Evolutionary conservation across 331 rosid species (phyloP).

Genomic region (Rosa hybrid): DNA sequence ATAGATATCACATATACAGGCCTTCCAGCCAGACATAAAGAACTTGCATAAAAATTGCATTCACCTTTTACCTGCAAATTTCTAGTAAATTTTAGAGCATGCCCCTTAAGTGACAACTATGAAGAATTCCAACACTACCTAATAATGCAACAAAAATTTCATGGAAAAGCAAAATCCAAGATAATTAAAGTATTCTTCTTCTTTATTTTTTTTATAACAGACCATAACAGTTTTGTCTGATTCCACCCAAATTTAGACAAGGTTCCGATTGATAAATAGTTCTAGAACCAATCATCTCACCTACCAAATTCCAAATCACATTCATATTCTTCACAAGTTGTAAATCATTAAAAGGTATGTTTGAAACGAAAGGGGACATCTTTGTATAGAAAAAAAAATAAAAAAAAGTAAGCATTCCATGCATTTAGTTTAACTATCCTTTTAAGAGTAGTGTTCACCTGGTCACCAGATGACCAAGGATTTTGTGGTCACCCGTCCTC

Average conservation of each 20-base stretch:
- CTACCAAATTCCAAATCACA: neutral
- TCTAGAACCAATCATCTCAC: neutral
- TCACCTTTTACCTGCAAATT: neutral
- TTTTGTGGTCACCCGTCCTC: too few relatives aligned
- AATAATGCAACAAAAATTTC: neutral
- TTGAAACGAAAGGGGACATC: too few relatives aligned
- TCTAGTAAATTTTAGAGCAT: neutral
- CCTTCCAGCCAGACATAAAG: neutral
- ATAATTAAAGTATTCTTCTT: neutral
- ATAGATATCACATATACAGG: slow-evolving; percentile 1
- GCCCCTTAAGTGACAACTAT: neutral
- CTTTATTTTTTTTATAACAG: neutral
- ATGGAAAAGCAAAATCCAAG: neutral
- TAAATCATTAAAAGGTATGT: neutral
- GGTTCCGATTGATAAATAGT: neutral
- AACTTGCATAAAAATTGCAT: neutral
- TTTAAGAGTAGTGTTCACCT: too few relatives aligned
- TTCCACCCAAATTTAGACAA: neutral
- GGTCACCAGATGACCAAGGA: too few relatives aligned
- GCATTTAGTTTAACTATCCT: too few relatives aligned
- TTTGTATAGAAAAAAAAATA: too few relatives aligned
- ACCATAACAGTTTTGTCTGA: neutral
- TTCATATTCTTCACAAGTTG: neutral
- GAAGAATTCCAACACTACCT: neutral
- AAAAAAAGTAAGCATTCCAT: neutral